Evolutionary conservation across 257 asterid species (phyloP).

Genomic region (Mitragyna speciosa): DNA sequence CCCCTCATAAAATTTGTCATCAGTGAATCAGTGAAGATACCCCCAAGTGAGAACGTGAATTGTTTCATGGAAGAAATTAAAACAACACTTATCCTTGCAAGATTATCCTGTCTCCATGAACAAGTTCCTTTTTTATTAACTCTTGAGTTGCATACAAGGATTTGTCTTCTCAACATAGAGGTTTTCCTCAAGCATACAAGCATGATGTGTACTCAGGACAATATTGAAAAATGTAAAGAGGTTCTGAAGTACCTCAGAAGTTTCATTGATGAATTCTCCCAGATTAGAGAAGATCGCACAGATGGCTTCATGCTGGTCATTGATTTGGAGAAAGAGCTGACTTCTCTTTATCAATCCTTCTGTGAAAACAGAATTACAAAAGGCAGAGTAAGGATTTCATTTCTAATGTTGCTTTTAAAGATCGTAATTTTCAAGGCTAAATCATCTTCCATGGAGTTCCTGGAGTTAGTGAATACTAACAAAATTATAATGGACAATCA

Average conservation of each 20-base stretch:
- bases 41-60: background rate
- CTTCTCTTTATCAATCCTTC: background rate
- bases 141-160: too few relatives aligned
- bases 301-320: too few relatives aligned
- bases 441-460: too few relatives aligned
- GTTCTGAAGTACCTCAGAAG: too few relatives aligned
- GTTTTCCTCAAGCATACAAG: background rate
- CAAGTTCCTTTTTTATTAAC: background rate
- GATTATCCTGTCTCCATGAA: too few relatives aligned
- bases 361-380: background rate
- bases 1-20: background rate
- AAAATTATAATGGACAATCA: too few relatives aligned
- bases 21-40: background rate
- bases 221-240: too few relatives aligned
- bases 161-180: background rate
- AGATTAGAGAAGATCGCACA: background rate
- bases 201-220: too few relatives aligned
- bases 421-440: background rate
- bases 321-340: too few relatives aligned
- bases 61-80: background rate
- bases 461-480: too few relatives aligned
- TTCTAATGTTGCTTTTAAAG: background rate
- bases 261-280: too few relatives aligned
- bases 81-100: background rate
- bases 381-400: background rate